Evolutionary conservation across 352 stramenopile species (phyloP).

Genomic region (Globisporangium parvum): DNA sequence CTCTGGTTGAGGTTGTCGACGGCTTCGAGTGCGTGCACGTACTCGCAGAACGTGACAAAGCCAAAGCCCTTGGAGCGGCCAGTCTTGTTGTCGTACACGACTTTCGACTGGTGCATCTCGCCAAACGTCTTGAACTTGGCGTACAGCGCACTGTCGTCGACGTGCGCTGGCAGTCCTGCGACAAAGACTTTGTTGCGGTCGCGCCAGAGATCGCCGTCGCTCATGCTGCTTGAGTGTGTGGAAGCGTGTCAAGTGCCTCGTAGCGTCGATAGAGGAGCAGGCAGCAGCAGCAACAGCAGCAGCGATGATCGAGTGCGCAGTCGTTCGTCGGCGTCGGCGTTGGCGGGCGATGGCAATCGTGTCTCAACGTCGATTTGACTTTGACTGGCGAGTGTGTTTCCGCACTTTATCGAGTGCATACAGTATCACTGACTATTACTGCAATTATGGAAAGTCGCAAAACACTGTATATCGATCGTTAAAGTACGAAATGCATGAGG

Average conservation of each 20-base stretch:
- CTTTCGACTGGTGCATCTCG: constrained; percentile 84
- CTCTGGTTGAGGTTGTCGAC: constrained; percentile 71
- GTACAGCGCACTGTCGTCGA: constrained; percentile 62
- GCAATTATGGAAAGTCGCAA: too few species aligned
- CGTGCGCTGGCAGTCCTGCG: constrained; percentile 52
- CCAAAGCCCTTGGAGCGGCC: constrained; percentile 70
- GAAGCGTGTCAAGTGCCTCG: background rate
- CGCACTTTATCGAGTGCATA: too few species aligned
- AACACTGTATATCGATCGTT: too few species aligned
- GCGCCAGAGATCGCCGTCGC: constrained; percentile 66
- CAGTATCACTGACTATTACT: too few species aligned
- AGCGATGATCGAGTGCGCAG: background rate
- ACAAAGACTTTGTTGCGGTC: constrained; percentile 88
- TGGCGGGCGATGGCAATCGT: too few species aligned
- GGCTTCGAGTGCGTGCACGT: constrained; percentile 71
- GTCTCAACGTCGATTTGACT: too few species aligned
- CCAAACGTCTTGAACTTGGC: constrained; percentile 71
- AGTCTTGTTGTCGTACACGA: constrained; percentile 68
- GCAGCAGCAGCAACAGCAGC: background rate
- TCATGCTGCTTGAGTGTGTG: constrained; percentile 22
- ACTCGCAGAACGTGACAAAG: constrained; percentile 81
- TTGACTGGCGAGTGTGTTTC: too few species aligned
- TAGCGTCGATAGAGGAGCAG: background rate
- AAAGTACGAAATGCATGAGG: background rate
- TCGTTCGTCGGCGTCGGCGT: too few species aligned